A percentile compares a stretch with the other conserved stretches of the same genome.
Conservation (phyloP, 2,329 filamentous ascomycete species). For the Penicillium sumatraense region DNA sequence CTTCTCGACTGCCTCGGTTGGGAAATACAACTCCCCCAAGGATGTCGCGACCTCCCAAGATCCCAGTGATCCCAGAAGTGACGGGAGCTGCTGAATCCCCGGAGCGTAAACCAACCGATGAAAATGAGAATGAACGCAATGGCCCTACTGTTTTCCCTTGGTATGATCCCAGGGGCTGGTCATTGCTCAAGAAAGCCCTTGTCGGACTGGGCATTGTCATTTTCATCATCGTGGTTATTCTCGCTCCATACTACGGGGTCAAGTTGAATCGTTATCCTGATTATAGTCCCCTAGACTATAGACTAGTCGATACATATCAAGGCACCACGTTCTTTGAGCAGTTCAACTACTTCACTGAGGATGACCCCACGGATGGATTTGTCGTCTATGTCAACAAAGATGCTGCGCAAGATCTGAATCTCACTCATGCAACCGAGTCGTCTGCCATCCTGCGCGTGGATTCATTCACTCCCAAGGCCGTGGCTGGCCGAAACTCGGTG, state of each 20-base stretch:
- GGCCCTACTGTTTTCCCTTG: constrained; percentile 15
- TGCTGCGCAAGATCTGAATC: constrained; percentile 51
- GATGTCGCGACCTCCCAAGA: constrained; percentile 16
- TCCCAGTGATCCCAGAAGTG: constrained; percentile 18
- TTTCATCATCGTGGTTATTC: constrained; percentile 55
- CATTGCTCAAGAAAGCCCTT: constrained; percentile 56
- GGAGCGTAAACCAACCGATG: neutral
- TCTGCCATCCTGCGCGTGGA: constrained; percentile 66
- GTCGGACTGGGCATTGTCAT: constrained; percentile 43
- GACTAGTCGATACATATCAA: constrained; percentile 46
- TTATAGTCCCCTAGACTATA: constrained; percentile 48
- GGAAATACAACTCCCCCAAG: constrained; percentile 5
- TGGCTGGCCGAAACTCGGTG: constrained; percentile 66
- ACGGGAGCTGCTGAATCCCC: constrained; percentile 8
- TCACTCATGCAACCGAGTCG: constrained; percentile 62
- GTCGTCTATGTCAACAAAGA: constrained; percentile 48
- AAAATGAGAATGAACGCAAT: neutral
- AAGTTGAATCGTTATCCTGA: constrained; percentile 48
- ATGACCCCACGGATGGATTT: constrained; percentile 51
- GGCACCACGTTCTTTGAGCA: constrained; percentile 50
- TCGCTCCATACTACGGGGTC: constrained; percentile 47
- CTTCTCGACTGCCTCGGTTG: constrained; percentile 23
- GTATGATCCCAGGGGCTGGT: constrained; percentile 61
- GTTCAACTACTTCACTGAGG: constrained; percentile 51
- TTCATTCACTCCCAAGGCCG: constrained; percentile 61